Evolutionary conservation across 1,284 basidiomycete genomes (phyloP).

Genomic region (Cryptococcus neoformans): DNA sequence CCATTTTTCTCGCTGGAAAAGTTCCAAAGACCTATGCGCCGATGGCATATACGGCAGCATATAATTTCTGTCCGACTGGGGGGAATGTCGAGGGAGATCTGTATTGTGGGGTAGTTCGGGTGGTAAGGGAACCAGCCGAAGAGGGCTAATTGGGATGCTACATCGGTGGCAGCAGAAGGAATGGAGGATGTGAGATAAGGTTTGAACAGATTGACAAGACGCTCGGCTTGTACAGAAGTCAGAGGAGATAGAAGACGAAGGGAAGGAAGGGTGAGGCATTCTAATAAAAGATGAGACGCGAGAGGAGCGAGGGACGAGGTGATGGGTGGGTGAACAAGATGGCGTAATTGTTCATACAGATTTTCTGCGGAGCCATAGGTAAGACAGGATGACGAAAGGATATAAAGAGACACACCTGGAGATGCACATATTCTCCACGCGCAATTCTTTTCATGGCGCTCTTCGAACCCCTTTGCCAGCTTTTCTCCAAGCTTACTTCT

Average conservation of each 20-base stretch:
- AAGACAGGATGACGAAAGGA: not conserved
- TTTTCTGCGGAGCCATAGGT: constrained; percentile 9
- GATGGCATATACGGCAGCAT: constrained; percentile 31
- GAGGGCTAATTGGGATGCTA: constrained; percentile 22
- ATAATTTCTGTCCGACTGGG: constrained; percentile 29
- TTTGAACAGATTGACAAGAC: not conserved
- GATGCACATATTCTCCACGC: constrained; percentile 23
- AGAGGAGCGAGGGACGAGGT: constrained; percentile 22
- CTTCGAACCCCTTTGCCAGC: constrained; percentile 14
- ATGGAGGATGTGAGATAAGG: not conserved
- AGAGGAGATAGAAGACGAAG: not conserved
- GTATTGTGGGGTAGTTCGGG: constrained; percentile 9
- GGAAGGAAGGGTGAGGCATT: constrained; percentile 7
- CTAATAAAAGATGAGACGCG: constrained; percentile 16
- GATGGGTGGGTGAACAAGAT: constrained; percentile 24
- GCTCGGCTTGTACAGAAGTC: too few relatives aligned
- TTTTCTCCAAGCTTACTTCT: constrained; percentile 27
- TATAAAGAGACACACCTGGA: constrained; percentile 16
- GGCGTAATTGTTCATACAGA: constrained; percentile 18
- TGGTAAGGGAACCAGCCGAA: constrained; percentile 44
- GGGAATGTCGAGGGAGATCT: not conserved
- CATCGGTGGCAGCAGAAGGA: constrained; percentile 1
- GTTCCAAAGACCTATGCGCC: constrained; percentile 38
- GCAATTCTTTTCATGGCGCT: constrained; percentile 24
- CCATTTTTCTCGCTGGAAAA: constrained; percentile 7